These are phyloP conservation scores for Cyclotella choctawhatcheeana DNA, from an alignment of 108 stramenopile species.

Conservation along the genomic window DNA sequence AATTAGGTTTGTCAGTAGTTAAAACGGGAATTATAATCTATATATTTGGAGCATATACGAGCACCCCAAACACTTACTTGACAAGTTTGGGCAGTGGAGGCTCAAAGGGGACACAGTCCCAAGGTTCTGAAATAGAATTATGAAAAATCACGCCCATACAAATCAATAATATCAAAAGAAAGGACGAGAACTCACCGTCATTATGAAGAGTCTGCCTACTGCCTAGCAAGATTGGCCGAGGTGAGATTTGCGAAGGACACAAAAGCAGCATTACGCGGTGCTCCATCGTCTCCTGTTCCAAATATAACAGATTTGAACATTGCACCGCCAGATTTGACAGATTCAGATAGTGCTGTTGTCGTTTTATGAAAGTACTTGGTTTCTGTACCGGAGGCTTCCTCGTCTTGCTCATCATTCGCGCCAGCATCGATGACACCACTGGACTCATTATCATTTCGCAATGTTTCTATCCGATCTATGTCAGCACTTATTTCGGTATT, in stretches of 20 bases:
- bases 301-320: constrained; percentile 1
- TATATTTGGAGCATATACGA: no score
- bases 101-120: constrained; percentile 11
- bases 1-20: not conserved
- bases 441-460: constrained; percentile 15
- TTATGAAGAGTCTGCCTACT: constrained; percentile 25
- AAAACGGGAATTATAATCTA: no score
- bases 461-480: constrained; percentile 14
- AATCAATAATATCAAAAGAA: no score
- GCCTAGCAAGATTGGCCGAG: constrained; percentile 27
- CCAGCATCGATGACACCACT: constrained; percentile 2
- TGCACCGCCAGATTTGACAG: constrained; percentile 10
- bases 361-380: not conserved
- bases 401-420: constrained; percentile 51
- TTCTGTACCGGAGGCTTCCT: constrained; percentile 47
- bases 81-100: constrained; percentile 30
- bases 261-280: constrained; percentile 30
- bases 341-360: not conserved
- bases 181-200: no score
- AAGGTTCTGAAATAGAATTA: no score
- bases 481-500: constrained; percentile 38
- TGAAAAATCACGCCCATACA: no score
- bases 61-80: constrained; percentile 45
- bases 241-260: constrained; percentile 23
- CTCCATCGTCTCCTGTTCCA: constrained; percentile 24